These are phyloP conservation scores for Metschnikowia santaceciliae DNA, from an alignment of 805 yeast species.

Conservation along the genomic window DNA sequence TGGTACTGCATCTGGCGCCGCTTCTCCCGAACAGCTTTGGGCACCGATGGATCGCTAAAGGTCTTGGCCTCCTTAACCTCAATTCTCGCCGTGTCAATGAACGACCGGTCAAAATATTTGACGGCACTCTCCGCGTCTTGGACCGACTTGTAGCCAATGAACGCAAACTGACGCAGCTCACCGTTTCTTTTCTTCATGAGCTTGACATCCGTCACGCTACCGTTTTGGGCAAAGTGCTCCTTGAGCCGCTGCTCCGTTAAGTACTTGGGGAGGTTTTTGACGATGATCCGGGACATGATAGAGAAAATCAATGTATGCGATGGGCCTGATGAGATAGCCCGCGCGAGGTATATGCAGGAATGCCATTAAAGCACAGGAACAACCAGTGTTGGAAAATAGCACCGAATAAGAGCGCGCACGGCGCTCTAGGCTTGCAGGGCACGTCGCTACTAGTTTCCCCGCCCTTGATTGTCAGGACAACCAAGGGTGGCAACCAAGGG, in stretches of 20 bases:
- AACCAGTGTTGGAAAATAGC: no score
- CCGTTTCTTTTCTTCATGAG: slow-evolving; percentile 79
- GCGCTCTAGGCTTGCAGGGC: rapidly evolving
- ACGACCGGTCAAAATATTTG: slow-evolving; percentile 68
- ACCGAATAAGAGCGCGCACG: no score
- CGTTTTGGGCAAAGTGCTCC: slow-evolving; percentile 57
- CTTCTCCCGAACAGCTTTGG: slow-evolving; percentile 50
- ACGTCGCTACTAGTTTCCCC: no score
- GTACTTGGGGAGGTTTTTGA: slow-evolving; percentile 81
- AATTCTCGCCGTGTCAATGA: slow-evolving; percentile 76
- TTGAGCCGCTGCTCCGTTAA: slow-evolving; percentile 68
- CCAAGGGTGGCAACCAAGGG: no score
- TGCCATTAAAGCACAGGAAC: no score
- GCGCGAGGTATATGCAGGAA: background rate
- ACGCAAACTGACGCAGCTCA: slow-evolving; percentile 88
- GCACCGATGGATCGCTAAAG: slow-evolving; percentile 78
- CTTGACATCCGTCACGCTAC: slow-evolving; percentile 83
- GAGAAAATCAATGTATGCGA: background rate
- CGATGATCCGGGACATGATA: slow-evolving; percentile 80
- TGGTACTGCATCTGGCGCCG: slow-evolving; percentile 40
- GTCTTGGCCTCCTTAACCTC: slow-evolving; percentile 81
- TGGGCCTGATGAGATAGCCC: slow-evolving; percentile 3
- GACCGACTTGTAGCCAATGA: slow-evolving; percentile 74
- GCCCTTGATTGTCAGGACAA: no score
- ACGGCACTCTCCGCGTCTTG: slow-evolving; percentile 79